Base-by-base conservation (phyloP, 2,329 filamentous ascomycete species). In the Colletotrichum lini region DNA sequence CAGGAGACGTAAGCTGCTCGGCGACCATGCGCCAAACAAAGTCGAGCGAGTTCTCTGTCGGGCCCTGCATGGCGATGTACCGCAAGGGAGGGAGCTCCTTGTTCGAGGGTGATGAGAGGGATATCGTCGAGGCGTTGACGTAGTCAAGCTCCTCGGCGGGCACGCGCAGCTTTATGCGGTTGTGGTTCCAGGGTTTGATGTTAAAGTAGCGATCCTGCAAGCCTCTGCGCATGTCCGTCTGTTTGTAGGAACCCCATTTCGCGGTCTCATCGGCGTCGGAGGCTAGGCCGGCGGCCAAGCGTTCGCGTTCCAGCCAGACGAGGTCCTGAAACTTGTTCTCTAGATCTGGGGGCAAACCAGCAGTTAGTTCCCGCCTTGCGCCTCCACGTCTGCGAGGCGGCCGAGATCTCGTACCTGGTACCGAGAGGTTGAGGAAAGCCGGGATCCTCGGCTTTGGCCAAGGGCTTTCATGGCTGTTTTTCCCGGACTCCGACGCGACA, bases 1-100 rank as follows among this genome's bases (percentile, higher is more conserved):
- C 94, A 2, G 92, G 90, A 56, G 91, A 90, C 35, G 84, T 78
- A 62, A 88, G 81, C 81, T 97, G 94, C 77, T 97, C 92, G 79
- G 94, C 93, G 45, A 98, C 86, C 96, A 99, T 99, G 78, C 96
- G 94, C 94, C 96, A 99, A 74, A 97, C 93, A 78, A 97, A 94
- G 75, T 91, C 90, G 66, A 92, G 87, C 18, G 93, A 94, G 35
- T 90, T 89, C 71, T 87, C 82, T 77, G 95, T 98, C 7, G 96
- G 96, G 0, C 96, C 96, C 83, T 97, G 94, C 80, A 97, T 98
- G 63, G 95, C 96, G 76, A 99, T 98, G 81, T 97, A 98, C 65
- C 88, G 83, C 58, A 88, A 82, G 3, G 84, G 80, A 1, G 84
- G 82, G 10, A 79, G 78, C 13, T 75, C 69, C 0, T 80, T 78